Evolutionary conservation across 2,329 filamentous ascomycete species (phyloP).

Genomic region (Tolypocladium ophioglossoides): DNA sequence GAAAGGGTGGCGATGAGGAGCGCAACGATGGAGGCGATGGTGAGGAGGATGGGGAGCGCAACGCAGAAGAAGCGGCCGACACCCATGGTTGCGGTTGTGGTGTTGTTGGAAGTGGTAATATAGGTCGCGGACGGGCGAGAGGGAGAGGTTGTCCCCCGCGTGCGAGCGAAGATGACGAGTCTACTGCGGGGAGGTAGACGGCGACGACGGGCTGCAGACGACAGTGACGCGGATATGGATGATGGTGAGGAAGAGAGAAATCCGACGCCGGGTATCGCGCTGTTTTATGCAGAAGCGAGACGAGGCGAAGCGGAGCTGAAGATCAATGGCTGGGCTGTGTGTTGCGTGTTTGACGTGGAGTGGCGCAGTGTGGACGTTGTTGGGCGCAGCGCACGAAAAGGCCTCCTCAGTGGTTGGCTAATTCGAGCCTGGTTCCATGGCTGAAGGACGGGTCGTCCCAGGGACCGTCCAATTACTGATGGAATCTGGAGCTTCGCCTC

Average conservation of each 20-base stretch:
- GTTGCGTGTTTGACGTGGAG: constrained; percentile 1
- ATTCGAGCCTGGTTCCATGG: background rate
- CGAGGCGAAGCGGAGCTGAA: background rate
- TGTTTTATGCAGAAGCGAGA: background rate
- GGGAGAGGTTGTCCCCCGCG: background rate
- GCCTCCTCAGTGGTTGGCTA: background rate
- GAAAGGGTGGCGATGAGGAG: constrained; percentile 46
- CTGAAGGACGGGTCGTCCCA: background rate
- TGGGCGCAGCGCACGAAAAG: background rate
- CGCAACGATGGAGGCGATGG: constrained; percentile 65
- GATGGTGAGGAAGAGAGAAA: background rate
- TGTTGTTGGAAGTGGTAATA: constrained; percentile 1
- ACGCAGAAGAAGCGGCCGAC: constrained; percentile 78
- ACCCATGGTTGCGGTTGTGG: constrained; percentile 34
- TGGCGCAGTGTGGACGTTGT: constrained; percentile 1
- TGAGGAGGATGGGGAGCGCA: constrained; percentile 73
- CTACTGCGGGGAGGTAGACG: background rate
- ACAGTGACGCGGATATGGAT: background rate
- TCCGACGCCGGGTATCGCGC: background rate
- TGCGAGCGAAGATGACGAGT: background rate
- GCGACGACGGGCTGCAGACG: background rate
- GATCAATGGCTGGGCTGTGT: background rate
- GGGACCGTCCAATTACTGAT: background rate
- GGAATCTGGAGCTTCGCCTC: background rate
- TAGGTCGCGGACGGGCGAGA: background rate